Conservation (phyloP, 164 flowering plant species). For the Kalanchoe fedtschenkoi region DNA sequence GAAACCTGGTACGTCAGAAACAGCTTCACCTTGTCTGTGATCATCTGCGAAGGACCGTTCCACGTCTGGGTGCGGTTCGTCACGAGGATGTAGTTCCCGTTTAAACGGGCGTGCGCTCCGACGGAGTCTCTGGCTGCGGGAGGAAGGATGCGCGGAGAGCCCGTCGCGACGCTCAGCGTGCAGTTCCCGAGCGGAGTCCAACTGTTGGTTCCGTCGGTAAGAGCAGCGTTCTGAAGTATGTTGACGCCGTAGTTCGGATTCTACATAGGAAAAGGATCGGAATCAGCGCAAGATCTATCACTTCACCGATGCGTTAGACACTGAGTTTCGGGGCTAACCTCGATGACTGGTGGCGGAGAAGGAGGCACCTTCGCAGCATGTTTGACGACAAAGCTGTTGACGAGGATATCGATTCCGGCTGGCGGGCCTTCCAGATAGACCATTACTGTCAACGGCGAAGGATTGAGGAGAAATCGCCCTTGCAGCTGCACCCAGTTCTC, state of each 20-base stretch:
- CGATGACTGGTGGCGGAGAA: constrained; percentile 59
- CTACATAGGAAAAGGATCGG: constrained; percentile 21
- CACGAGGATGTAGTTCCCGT: constrained; percentile 68
- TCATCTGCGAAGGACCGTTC: constrained; percentile 98
- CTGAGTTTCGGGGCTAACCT: constrained; percentile 30
- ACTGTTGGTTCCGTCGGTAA: constrained; percentile 50
- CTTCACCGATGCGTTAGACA: no score
- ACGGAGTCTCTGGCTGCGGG: constrained; percentile 81
- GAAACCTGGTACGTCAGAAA: constrained; percentile 87
- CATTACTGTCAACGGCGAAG: constrained; percentile 54
- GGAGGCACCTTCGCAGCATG: constrained; percentile 76
- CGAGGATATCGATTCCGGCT: constrained; percentile 86
- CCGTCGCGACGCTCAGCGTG: constrained; percentile 42
- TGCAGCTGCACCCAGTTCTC: constrained; percentile 75
- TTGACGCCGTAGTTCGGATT: constrained; percentile 64
- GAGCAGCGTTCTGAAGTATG: constrained; percentile 59
- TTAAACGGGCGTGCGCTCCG: constrained; percentile 62
- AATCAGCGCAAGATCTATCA: not conserved
- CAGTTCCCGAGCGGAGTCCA: constrained; percentile 93
- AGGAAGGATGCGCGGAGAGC: constrained; percentile 80
- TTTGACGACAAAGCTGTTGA: constrained; percentile 60
- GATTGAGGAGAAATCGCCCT: constrained; percentile 83
- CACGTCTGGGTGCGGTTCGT: constrained; percentile 81
- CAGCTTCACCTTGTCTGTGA: constrained; percentile 71
- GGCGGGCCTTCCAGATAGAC: constrained; percentile 91